Percentiles rank a stretch among this genome's conserved stretches.
Evolutionary conservation across 148 eudicot species (phyloP).

Genomic region (Amaranthus cruentus): DNA sequence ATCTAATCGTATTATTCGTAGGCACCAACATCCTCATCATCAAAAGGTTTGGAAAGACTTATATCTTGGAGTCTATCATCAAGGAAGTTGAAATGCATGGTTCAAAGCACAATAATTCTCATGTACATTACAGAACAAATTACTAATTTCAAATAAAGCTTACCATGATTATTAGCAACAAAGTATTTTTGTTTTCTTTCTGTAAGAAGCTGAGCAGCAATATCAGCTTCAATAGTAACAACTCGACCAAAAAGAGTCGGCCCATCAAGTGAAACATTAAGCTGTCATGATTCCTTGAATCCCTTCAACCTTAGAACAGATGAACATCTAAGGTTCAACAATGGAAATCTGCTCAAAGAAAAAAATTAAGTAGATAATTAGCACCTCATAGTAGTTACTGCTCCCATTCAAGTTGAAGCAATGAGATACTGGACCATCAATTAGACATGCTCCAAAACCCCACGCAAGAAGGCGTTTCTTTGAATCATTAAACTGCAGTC

Average conservation of each 20-base stretch:
- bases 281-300: conserved; percentile 90
- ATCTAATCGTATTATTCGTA: not conserved
- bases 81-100: not conserved
- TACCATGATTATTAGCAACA: conserved; percentile 91
- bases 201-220: conserved; percentile 67
- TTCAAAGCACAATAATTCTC: not conserved
- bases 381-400: conserved; percentile 81
- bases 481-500: conserved; percentile 82
- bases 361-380: conserved; percentile 3
- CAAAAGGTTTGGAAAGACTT: not conserved
- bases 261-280: conserved; percentile 95
- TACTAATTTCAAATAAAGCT: conserved; percentile 14
- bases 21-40: not conserved
- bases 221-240: conserved; percentile 63
- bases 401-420: conserved; percentile 98
- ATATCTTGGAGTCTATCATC: not conserved
- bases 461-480: conserved; percentile 91
- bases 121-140: not conserved
- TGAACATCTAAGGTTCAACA: conserved; percentile 8
- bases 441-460: conserved; percentile 99
- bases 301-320: conserved; percentile 75
- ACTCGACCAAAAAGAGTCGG: conserved; percentile 95
- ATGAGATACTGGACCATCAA: conserved; percentile 97
- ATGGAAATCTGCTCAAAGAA: not conserved
- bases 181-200: conserved; percentile 62